phyloP scores from a whole-genome alignment of 148 eudicot species.

The Hydrangea macrophylla region DNA sequence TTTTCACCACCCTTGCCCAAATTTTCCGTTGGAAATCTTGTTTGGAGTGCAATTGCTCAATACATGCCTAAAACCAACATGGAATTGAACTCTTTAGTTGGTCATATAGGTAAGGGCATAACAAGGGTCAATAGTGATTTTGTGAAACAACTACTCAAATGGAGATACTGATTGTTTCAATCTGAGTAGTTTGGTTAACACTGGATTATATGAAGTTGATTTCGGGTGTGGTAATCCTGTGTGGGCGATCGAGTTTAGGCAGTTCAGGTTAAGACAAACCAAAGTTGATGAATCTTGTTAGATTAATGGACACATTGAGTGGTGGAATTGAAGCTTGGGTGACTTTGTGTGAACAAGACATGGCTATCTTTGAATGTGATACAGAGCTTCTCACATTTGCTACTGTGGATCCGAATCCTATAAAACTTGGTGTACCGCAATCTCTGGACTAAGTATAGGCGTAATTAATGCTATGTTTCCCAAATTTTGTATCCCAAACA shows the following conservation, averaged over 20 bases:
- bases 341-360: conserved; percentile 27
- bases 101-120: not conserved
- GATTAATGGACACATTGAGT: conserved; percentile 22
- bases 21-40: not conserved
- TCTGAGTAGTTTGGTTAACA: conserved; percentile 12
- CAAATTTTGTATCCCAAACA: too few relatives aligned
- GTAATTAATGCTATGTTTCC: too few relatives aligned
- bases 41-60: not conserved
- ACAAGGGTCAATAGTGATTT: not conserved
- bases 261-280: not conserved
- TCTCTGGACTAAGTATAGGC: too few relatives aligned
- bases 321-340: conserved; percentile 35
- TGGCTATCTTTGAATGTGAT: conserved; percentile 23
- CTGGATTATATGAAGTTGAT: conserved; percentile 26
- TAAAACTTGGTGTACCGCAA: too few relatives aligned
- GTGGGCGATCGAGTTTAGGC: conserved; percentile 25
- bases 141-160: not conserved
- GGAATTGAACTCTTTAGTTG: not conserved
- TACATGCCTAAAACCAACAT: not conserved
- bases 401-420: conserved; percentile 16
- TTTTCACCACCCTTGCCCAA: not conserved
- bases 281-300: conserved; percentile 10
- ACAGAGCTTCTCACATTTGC: conserved; percentile 26
- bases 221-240: conserved; percentile 40
- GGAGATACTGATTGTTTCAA: not conserved